phyloP scores from a whole-genome alignment of 2,329 filamentous ascomycete species.

The Diaporthe batatas region DNA sequence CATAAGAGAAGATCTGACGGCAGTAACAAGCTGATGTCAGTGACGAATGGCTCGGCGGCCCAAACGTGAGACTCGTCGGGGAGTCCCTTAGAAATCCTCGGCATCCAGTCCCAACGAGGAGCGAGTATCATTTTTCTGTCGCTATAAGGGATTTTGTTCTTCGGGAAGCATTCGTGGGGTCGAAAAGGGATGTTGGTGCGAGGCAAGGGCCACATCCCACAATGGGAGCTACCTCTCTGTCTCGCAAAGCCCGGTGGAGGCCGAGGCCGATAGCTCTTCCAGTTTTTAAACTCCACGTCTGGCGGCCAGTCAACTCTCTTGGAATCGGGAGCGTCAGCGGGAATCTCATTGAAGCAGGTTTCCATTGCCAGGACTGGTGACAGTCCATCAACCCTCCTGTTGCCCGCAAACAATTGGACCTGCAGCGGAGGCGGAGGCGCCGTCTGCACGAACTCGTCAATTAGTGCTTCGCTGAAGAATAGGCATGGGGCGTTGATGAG shows the following conservation, averaged over 20 bases:
- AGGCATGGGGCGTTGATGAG: neutral
- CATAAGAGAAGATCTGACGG: neutral
- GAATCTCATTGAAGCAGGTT: slow-evolving; percentile 32
- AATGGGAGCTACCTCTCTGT: neutral
- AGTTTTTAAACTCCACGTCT: slow-evolving; percentile 9
- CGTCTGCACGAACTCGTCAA: neutral
- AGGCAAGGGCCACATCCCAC: slow-evolving; percentile 20
- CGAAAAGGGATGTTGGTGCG: slow-evolving; percentile 17
- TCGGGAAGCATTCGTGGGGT: neutral
- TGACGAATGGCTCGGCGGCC: neutral
- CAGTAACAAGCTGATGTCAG: neutral
- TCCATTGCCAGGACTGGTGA: slow-evolving; percentile 29
- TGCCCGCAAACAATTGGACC: slow-evolving; percentile 12
- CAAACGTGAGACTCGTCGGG: slow-evolving; percentile 1
- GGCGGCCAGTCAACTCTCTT: slow-evolving; percentile 30
- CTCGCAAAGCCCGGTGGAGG: neutral
- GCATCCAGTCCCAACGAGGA: slow-evolving; percentile 30
- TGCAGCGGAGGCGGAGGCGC: neutral
- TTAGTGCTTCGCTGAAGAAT: slow-evolving; percentile 22
- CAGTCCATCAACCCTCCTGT: neutral
- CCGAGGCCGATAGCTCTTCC: slow-evolving; percentile 2
- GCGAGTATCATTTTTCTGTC: slow-evolving; percentile 10
- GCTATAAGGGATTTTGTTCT: slow-evolving; percentile 19
- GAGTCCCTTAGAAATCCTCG: neutral
- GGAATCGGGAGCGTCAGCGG: neutral